Base-by-base conservation (phyloP, 352 stramenopile species). In the Globisporangium camurandrum region DNA sequence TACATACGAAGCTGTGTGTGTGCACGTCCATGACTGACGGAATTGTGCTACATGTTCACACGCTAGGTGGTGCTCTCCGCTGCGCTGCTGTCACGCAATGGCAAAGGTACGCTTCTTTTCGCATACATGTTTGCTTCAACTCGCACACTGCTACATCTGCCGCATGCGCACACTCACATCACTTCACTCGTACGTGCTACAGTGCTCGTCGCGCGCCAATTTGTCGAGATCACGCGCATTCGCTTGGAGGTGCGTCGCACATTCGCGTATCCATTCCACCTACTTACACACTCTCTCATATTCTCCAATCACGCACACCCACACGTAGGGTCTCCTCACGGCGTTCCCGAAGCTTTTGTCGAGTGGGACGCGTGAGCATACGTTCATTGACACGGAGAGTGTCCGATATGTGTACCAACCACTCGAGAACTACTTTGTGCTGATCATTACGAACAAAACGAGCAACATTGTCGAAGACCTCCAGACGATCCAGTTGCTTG, bases 391-490 rank as follows among this genome's bases (percentile, higher is more conserved):
- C 65, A 99, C 97, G 38, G 97, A 99, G 53, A 96, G 84, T 51
- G 96, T 99, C 48, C 80, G 83, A 51, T 99, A 99, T 57, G 95
- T 99, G 50, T 99, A 99, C 70, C 96, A 99, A 61, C 95, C 96
- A 22, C 85, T 99, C 26, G 97, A 99, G 66, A 96, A 84, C 49
- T 95, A 98, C 52, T 99, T 97, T 66, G 76, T 99, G 44, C 70
- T 99, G 10, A 88, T 99, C 43, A 98, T 99, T 47, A 99, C 97
- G 37, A 99, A 98, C 67, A 98, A 98, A 78, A 97, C 89, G 47
- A 97, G 84, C 50, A 99, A 99, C 74, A 99, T 99, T 67, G 96
- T 99, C 38, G 92, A 99, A 65, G 97, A 99, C 74, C 65, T 99
- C 55, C 94, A 98, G 52, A 99, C 96, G 33, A 90, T 99, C 31